phyloP scores from a whole-genome alignment of 2,329 filamentous ascomycete species.

The Sarocladium brachiariae region DNA sequence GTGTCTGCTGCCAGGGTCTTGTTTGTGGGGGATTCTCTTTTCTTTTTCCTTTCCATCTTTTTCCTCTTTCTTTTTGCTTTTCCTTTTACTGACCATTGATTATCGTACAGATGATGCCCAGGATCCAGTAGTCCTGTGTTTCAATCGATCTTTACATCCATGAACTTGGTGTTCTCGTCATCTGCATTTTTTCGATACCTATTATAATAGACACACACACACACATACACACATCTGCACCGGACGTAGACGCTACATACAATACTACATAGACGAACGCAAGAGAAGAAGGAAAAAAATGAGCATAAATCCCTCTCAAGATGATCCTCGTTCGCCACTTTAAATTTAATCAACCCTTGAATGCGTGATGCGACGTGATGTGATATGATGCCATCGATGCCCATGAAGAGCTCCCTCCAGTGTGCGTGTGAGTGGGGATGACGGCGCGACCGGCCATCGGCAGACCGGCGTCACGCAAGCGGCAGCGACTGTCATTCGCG shows the following conservation, averaged over 20 bases:
- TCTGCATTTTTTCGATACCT: too few relatives aligned
- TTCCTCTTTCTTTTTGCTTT: background rate
- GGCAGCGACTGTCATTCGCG: slow-evolving; percentile 8
- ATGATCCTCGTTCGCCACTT: too few relatives aligned
- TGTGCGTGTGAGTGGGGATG: background rate
- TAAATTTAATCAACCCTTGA: background rate
- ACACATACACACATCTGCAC: background rate
- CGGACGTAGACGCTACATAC: background rate
- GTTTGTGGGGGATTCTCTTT: too few relatives aligned
- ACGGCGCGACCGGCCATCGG: slow-evolving; percentile 3
- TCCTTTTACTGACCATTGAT: slow-evolving; percentile 1
- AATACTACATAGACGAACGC: too few relatives aligned
- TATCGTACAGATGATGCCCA: slow-evolving; percentile 24
- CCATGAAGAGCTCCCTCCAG: too few relatives aligned
- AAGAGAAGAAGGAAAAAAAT: too few relatives aligned
- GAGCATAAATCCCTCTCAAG: too few relatives aligned
- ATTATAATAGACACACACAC: background rate
- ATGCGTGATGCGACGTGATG: too few relatives aligned
- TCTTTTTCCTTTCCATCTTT: too few relatives aligned
- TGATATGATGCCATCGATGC: too few relatives aligned
- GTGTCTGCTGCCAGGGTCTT: too few relatives aligned
- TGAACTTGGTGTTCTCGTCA: too few relatives aligned
- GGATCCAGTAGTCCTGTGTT: background rate
- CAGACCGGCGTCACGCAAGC: slow-evolving; percentile 5
- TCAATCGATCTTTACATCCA: background rate